Percentiles rank a stretch among this genome's conserved stretches.
These are phyloP conservation scores for Saccharomycopsis oosterbeekiorum DNA, from an alignment of 805 yeast species.

Conservation along the genomic window DNA sequence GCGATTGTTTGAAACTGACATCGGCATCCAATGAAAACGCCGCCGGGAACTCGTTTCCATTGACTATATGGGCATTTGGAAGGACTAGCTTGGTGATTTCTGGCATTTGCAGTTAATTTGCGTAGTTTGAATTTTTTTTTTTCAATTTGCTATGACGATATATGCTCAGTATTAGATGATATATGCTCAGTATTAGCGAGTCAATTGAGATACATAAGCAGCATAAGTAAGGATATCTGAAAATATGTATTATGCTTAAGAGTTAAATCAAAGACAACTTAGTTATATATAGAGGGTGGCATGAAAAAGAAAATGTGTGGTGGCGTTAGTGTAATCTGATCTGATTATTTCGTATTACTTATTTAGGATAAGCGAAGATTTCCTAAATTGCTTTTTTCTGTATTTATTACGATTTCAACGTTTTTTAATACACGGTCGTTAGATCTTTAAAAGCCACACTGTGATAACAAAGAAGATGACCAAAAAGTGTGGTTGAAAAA, in stretches of 20 bases:
- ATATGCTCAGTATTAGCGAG: background rate
- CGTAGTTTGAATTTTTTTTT: too few relatives aligned
- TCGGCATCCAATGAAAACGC: slow-evolving; percentile 2
- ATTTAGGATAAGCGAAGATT: too few relatives aligned
- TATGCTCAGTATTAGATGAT: background rate
- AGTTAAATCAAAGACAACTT: background rate
- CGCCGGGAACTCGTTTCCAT: slow-evolving; percentile 21
- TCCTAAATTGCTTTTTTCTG: too few relatives aligned
- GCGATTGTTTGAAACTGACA: background rate
- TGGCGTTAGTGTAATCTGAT: background rate
- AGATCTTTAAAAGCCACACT: too few relatives aligned
- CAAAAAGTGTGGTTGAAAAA: too few relatives aligned
- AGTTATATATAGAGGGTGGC: too few relatives aligned
- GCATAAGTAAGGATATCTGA: background rate
- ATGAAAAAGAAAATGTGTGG: background rate
- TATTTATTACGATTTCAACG: too few relatives aligned
- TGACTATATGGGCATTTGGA: slow-evolving; percentile 21
- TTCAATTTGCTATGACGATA: background rate
- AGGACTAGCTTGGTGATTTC: slow-evolving; percentile 15
- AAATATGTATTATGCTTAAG: too few relatives aligned
- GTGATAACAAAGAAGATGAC: too few relatives aligned
- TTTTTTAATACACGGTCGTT: too few relatives aligned
- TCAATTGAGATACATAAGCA: background rate
- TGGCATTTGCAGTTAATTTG: too few relatives aligned
- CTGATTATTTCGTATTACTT: too few relatives aligned